phyloP scores from a whole-genome alignment of 345 rosid species.

The Ailanthus altissimus region DNA sequence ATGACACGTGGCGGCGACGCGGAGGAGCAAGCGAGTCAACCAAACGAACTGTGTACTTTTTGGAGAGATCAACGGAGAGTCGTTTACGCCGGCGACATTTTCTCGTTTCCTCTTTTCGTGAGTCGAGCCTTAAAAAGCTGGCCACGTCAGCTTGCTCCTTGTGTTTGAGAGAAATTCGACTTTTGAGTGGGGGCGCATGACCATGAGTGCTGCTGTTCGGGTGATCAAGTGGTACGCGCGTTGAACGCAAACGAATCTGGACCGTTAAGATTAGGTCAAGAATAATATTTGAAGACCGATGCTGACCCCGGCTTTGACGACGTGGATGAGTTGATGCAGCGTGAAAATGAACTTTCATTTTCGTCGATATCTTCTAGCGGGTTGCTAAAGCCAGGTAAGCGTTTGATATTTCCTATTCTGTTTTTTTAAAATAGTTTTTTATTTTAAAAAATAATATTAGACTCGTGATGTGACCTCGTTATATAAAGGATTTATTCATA shows the following conservation, averaged over 20 bases:
- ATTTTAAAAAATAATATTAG: no score
- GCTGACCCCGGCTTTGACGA: not conserved
- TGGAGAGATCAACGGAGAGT: constrained; percentile 21
- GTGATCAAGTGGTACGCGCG: not conserved
- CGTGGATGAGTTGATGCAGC: not conserved
- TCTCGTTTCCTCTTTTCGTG: not conserved
- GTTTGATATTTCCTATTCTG: no score
- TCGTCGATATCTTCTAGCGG: not conserved
- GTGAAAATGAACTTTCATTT: not conserved
- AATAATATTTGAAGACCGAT: not conserved
- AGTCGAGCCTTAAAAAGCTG: not conserved
- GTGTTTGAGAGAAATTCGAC: not conserved
- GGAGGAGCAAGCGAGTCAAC: not conserved
- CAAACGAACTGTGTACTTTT: not conserved
- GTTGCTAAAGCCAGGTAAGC: not conserved
- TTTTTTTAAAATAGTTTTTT: no score
- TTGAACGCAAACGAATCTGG: not conserved
- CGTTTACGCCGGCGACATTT: constrained; percentile 34
- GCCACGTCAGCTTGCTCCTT: constrained; percentile 15
- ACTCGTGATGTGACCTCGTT: no score
- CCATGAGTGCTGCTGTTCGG: not conserved
- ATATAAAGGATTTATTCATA: not conserved
- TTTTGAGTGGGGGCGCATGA: not conserved
- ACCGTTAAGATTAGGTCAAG: constrained; percentile 11
- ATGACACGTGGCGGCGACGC: not conserved